A percentile compares a stretch with the other conserved stretches of the same genome.
phyloP scores from a whole-genome alignment of 768 basidiomycete species.

The Termitomyces heimii region DNA sequence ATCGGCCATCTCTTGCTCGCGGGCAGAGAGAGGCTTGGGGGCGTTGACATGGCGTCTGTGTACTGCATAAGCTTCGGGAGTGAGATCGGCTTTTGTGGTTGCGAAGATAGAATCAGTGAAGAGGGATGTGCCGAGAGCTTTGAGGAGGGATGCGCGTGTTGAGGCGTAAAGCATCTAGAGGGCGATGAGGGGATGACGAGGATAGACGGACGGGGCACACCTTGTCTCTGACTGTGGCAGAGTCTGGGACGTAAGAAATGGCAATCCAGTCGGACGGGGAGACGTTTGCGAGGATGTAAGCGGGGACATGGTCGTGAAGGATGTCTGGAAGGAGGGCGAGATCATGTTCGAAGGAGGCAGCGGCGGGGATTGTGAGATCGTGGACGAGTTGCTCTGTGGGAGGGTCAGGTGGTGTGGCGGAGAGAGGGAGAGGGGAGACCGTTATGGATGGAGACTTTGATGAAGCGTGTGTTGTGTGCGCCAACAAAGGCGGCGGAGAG shows the following conservation, averaged over 20 bases:
- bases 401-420: slow-evolving; percentile 10
- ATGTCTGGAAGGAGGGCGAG: slow-evolving; percentile 46
- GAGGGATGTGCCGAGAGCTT: slow-evolving; percentile 64
- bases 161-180: slow-evolving; percentile 86
- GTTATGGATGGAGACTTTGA: slow-evolving; percentile 72
- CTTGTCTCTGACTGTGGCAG: slow-evolving; percentile 78
- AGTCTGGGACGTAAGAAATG: slow-evolving; percentile 79
- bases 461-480: slow-evolving; percentile 58
- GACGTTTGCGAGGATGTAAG: slow-evolving; percentile 69
- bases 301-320: slow-evolving; percentile 55
- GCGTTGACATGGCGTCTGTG: slow-evolving; percentile 69
- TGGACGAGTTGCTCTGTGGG: slow-evolving; percentile 62
- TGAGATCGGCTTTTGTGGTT: slow-evolving; percentile 62
- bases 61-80: slow-evolving; percentile 62
- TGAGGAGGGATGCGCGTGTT: slow-evolving; percentile 62
- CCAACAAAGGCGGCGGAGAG: slow-evolving; percentile 53
- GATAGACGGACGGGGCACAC: slow-evolving; percentile 25
- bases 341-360: slow-evolving; percentile 56
- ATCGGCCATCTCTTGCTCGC: slow-evolving; percentile 78
- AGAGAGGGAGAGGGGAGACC: slow-evolving; percentile 37
- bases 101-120: slow-evolving; percentile 79
- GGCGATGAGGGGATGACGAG: slow-evolving; percentile 1
- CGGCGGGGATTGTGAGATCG: slow-evolving; percentile 41
- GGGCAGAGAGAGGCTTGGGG: slow-evolving; percentile 75
- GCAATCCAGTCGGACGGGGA: slow-evolving; percentile 66